phyloP scores from a whole-genome alignment of 306 rosid genomes.

The Dalbergia cochinchinensis region DNA sequence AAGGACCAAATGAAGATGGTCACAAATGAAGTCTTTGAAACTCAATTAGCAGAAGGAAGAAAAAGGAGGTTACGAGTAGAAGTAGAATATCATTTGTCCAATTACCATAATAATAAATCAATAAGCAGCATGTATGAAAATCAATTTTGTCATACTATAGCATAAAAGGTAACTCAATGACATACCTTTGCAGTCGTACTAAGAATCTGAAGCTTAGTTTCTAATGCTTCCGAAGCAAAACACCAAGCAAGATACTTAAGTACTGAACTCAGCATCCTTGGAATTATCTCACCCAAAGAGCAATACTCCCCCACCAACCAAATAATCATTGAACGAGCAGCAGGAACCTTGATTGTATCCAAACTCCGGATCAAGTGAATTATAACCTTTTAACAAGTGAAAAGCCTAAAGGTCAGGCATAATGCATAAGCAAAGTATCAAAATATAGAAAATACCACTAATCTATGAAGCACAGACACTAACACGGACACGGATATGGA shows the following conservation, averaged over 20 bases:
- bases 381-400: constrained; percentile 68
- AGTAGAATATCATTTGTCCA: constrained; percentile 22
- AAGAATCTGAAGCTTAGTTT: constrained; percentile 93
- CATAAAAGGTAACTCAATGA: constrained; percentile 4
- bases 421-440: constrained; percentile 32
- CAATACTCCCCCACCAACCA: constrained; percentile 97
- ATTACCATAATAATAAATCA: constrained; percentile 32
- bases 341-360: constrained; percentile 81
- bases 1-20: constrained; percentile 20
- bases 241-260: constrained; percentile 85
- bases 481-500: too few relatives aligned
- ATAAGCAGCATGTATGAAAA: constrained; percentile 1
- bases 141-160: neutral
- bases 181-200: constrained; percentile 83
- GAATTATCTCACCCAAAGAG: constrained; percentile 81
- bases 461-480: too few relatives aligned
- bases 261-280: constrained; percentile 78
- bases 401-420: constrained; percentile 36
- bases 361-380: constrained; percentile 79
- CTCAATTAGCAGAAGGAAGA: constrained; percentile 35
- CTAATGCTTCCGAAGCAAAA: constrained; percentile 84
- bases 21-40: constrained; percentile 17
- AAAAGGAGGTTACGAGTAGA: constrained; percentile 17
- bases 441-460: constrained; percentile 37
- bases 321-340: constrained; percentile 89